Conservation (phyloP, 208 protist species). For the Polymyxa betae region DNA sequence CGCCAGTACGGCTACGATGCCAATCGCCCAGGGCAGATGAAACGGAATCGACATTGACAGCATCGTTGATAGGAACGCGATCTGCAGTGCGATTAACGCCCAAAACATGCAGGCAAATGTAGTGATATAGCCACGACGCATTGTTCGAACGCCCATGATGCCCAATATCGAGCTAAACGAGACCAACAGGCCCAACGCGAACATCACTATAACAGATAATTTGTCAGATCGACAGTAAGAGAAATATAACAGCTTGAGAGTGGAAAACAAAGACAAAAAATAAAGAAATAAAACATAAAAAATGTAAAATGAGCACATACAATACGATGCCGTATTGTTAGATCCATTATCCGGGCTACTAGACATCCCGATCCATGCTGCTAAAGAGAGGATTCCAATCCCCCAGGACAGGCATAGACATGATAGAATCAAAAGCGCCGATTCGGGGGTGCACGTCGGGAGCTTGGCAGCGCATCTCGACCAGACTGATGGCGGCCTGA, state of each 20-base stretch:
- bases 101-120: not conserved
- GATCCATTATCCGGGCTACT: not conserved
- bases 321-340: not conserved
- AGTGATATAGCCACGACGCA: not conserved
- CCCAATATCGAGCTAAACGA: conserved; percentile 3
- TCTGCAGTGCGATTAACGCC: not conserved
- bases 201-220: not conserved
- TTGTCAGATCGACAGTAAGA: not conserved
- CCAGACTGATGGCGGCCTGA: not conserved
- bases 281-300: too few relatives aligned
- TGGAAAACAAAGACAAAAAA: too few relatives aligned
- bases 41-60: not conserved
- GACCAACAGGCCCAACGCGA: conserved; percentile 3
- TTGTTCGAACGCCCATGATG: not conserved
- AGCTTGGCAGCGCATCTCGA: not conserved
- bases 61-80: not conserved
- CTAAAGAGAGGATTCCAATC: not conserved
- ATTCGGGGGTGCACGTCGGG: not conserved
- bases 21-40: not conserved
- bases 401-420: not conserved
- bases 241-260: not conserved
- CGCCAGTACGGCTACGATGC: not conserved
- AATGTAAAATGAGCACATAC: too few relatives aligned
- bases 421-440: not conserved
- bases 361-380: not conserved